These are phyloP conservation scores for Narthecium ossifragum DNA, from an alignment of 106 monocot genomes.

Conservation along the genomic window DNA sequence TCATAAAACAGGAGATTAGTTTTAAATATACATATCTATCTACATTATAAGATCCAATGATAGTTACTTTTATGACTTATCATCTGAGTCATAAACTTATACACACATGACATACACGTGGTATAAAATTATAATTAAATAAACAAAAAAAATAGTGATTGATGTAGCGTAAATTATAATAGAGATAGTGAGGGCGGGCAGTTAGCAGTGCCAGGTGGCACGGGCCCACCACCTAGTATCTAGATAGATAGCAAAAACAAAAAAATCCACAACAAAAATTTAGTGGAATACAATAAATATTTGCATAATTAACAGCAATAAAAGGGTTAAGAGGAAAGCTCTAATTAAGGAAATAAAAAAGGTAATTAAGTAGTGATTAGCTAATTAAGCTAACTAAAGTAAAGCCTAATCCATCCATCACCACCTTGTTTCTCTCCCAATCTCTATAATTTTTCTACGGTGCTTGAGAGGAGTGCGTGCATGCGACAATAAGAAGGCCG, in stretches of 20 bases:
- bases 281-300: background rate
- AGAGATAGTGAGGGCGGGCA: no score
- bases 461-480: background rate
- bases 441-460: background rate
- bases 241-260: no score
- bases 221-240: no score
- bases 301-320: background rate
- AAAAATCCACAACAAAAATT: background rate
- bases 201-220: no score
- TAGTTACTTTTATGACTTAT: no score
- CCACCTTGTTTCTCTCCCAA: background rate
- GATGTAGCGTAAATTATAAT: no score
- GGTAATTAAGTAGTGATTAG: background rate
- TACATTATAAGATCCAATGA: no score
- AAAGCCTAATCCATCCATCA: background rate
- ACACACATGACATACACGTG: no score
- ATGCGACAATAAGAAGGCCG: slow-evolving; percentile 8
- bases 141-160: no score
- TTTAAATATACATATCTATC: no score
- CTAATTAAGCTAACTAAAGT: background rate
- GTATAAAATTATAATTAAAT: no score
- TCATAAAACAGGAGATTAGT: background rate
- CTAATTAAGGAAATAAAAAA: background rate
- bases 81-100: no score
- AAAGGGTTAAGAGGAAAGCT: background rate